These are phyloP conservation scores for Plantago major DNA, from an alignment of 257 asterid species.

Conservation along the genomic window DNA sequence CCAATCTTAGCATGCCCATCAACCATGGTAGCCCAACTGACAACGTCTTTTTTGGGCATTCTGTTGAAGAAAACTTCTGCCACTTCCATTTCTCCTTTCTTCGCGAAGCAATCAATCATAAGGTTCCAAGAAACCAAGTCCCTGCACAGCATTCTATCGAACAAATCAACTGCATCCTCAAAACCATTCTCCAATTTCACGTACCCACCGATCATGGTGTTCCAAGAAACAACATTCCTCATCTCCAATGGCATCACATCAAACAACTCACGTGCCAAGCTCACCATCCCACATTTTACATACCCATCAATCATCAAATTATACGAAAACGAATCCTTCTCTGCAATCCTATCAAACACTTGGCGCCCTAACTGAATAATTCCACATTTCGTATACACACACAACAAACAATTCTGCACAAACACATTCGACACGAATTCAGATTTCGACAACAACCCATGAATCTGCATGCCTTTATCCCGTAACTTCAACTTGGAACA, in stretches of 20 bases:
- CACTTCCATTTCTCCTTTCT: conserved; percentile 47
- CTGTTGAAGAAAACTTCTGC: conserved; percentile 52
- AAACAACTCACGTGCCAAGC: conserved; percentile 54
- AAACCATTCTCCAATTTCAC: conserved; percentile 42
- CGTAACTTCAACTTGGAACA: conserved; percentile 47
- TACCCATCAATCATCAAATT: conserved; percentile 85
- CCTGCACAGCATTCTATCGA: conserved; percentile 53
- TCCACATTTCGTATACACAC: conserved; percentile 57
- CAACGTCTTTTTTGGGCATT: conserved; percentile 61
- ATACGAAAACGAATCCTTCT: conserved; percentile 61
- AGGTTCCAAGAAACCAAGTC: conserved; percentile 89
- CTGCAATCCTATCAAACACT: conserved; percentile 54
- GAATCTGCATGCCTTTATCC: conserved; percentile 60
- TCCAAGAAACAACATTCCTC: conserved; percentile 76
- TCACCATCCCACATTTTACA: conserved; percentile 62
- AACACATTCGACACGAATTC: conserved; percentile 52
- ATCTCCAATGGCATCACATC: conserved; percentile 45
- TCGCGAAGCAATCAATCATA: conserved; percentile 64
- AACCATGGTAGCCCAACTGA: conserved; percentile 82
- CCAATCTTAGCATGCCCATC: conserved; percentile 64
- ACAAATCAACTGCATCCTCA: conserved; percentile 44
- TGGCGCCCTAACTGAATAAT: conserved; percentile 39
- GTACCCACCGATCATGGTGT: conserved; percentile 66
- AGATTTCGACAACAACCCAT: conserved; percentile 59
- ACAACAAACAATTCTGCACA: conserved; percentile 61